phyloP scores from a whole-genome alignment of 2,329 filamentous ascomycete genomes.

The Colletotrichum horii region DNA sequence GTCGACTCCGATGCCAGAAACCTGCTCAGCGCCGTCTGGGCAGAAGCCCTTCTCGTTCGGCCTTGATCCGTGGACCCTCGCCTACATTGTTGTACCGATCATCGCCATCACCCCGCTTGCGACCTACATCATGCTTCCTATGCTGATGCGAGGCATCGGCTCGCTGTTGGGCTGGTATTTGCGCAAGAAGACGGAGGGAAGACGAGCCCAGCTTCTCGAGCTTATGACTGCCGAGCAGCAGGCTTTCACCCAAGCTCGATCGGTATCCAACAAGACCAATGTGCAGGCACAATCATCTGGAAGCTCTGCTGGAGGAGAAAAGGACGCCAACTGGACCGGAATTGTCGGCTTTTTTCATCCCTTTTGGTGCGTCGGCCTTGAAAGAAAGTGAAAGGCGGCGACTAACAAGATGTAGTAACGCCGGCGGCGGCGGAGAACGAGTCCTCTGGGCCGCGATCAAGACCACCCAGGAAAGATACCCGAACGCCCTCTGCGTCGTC shows the following conservation, averaged over 20 bases:
- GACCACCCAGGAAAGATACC: slow-evolving; percentile 88
- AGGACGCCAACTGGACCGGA: slow-evolving; percentile 73
- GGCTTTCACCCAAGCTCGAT: slow-evolving; percentile 29
- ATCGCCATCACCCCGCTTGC: slow-evolving; percentile 27
- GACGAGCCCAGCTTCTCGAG: slow-evolving; percentile 61
- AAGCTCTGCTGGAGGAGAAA: slow-evolving; percentile 43
- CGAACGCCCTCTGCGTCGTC: slow-evolving; percentile 85
- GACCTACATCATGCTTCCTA: slow-evolving; percentile 36
- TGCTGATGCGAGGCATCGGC: slow-evolving; percentile 45
- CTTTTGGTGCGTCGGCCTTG: slow-evolving; percentile 72
- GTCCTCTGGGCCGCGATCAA: slow-evolving; percentile 96
- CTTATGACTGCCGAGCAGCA: slow-evolving; percentile 53
- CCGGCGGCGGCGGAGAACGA: slow-evolving; percentile 92
- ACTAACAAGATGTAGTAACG: slow-evolving; percentile 67
- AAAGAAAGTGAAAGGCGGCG: background rate
- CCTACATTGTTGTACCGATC: slow-evolving; percentile 28
- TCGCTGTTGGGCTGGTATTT: slow-evolving; percentile 63
- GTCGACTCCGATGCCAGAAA: slow-evolving; percentile 28
- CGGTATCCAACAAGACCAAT: slow-evolving; percentile 52
- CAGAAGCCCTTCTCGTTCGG: slow-evolving; percentile 31
- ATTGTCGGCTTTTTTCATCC: slow-evolving; percentile 97
- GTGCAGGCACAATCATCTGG: slow-evolving; percentile 37
- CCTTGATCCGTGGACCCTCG: slow-evolving; percentile 29
- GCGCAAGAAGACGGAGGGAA: slow-evolving; percentile 66
- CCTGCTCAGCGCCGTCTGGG: slow-evolving; percentile 32